Percentiles rank a stretch among this genome's conserved stretches.
Conservation (phyloP, 306 rosid species). For the Vigna angularis region DNA sequence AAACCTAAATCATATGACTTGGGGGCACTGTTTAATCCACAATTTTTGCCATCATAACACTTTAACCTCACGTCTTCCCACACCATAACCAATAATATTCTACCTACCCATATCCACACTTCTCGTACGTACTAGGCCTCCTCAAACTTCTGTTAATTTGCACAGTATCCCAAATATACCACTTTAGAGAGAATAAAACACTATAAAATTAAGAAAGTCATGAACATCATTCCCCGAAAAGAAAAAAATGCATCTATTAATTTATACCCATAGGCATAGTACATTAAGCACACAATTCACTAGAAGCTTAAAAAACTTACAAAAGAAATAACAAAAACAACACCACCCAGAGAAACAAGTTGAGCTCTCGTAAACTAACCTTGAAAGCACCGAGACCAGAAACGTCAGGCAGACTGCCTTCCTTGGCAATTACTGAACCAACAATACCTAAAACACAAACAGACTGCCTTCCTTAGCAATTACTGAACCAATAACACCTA, state of each 20-base stretch:
- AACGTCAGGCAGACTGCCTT: constrained; percentile 66
- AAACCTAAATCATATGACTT: not conserved
- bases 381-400: constrained; percentile 77
- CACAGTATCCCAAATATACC: constrained; percentile 13
- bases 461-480: constrained; percentile 85
- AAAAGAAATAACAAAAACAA: not conserved
- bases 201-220: not conserved
- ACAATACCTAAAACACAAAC: constrained; percentile 64
- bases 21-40: not conserved
- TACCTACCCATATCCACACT: not conserved
- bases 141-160: constrained; percentile 10
- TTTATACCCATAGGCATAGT: not conserved
- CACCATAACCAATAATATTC: not conserved
- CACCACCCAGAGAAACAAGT: not conserved
- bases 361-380: constrained; percentile 56
- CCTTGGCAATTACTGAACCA: constrained; percentile 89
- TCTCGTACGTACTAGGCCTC: not conserved
- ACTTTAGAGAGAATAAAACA: too few species aligned
- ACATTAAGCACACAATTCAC: constrained; percentile 3
- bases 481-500: constrained; percentile 86
- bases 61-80: not conserved
- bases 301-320: not conserved
- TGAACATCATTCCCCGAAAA: not conserved
- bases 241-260: not conserved
- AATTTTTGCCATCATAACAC: not conserved